Conservation (phyloP, 1,284 basidiomycete genomes). For the Pseudozyma sp. region DNA sequence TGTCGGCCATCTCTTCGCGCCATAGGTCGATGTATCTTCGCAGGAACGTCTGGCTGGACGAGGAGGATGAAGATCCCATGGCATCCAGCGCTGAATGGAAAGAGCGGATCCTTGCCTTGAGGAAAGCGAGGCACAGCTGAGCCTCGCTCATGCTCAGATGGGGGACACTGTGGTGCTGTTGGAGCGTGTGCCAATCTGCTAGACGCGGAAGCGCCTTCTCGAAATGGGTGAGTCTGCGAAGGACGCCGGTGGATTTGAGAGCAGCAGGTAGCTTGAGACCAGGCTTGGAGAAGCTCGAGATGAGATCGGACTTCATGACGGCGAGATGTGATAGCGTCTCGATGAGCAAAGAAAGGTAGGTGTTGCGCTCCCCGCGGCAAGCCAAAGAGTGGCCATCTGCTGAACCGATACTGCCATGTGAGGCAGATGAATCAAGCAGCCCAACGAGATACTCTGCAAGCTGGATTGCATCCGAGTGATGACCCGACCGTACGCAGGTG, state of each 20-base stretch:
- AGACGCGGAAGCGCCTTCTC: conserved; percentile 16
- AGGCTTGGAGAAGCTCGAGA: conserved; percentile 82
- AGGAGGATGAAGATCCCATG: conserved; percentile 30
- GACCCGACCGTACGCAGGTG: conserved; percentile 88
- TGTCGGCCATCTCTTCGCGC: conserved; percentile 90
- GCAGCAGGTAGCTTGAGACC: conserved; percentile 84
- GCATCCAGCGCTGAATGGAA: conserved; percentile 71
- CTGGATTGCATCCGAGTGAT: conserved; percentile 89
- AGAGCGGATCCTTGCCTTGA: conserved; percentile 75
- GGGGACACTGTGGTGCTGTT: background rate
- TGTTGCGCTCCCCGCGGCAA: too few relatives aligned
- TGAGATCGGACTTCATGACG: conserved; percentile 74
- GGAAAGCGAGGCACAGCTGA: conserved; percentile 77
- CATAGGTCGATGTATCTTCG: conserved; percentile 85
- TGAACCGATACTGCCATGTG: background rate
- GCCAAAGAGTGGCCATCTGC: background rate
- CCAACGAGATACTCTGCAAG: conserved; percentile 77
- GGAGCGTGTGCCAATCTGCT: conserved; percentile 10
- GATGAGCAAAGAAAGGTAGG: conserved; percentile 76
- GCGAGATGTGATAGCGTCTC: conserved; percentile 80
- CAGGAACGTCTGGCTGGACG: conserved; percentile 34
- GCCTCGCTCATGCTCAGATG: conserved; percentile 73
- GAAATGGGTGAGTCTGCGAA: conserved; percentile 78
- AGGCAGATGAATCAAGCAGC: conserved; percentile 65
- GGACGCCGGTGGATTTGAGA: conserved; percentile 85